These are phyloP conservation scores for Peronosclerospora sorghi DNA, from an alignment of 352 stramenopile species.

Conservation along the genomic window DNA sequence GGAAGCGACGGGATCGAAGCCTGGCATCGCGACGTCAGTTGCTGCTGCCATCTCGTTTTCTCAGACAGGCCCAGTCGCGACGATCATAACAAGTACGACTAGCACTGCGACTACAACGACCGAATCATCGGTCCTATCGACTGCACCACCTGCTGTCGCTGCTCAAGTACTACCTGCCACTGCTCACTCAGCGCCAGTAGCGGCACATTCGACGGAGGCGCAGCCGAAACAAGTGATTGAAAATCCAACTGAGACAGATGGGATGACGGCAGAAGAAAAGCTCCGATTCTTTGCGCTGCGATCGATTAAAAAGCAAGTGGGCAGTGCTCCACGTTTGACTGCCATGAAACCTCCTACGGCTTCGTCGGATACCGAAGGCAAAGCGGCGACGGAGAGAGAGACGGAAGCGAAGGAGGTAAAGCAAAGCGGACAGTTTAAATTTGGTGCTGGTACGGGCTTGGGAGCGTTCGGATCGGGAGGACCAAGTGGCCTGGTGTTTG, in stretches of 20 bases:
- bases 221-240: slow-evolving; percentile 7
- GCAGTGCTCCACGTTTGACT: slow-evolving; percentile 12
- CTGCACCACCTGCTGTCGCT: slow-evolving; percentile 9
- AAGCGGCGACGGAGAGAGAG: slow-evolving; percentile 11
- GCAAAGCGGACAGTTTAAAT: slow-evolving; percentile 24
- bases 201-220: slow-evolving; percentile 5
- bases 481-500: slow-evolving; percentile 55
- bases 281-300: slow-evolving; percentile 50
- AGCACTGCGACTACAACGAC: slow-evolving; percentile 2
- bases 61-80: slow-evolving; percentile 6
- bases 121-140: slow-evolving; percentile 2
- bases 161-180: slow-evolving; percentile 6
- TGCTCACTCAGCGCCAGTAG: not conserved
- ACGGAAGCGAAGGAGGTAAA: slow-evolving; percentile 1
- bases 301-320: slow-evolving; percentile 59
- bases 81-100: too few relatives aligned
- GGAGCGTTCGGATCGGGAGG: slow-evolving; percentile 39
- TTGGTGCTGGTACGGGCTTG: slow-evolving; percentile 23
- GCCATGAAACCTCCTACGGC: slow-evolving; percentile 9
- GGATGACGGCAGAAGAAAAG: slow-evolving; percentile 46
- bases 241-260: slow-evolving; percentile 5
- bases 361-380: slow-evolving; percentile 9
- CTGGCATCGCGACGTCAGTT: too few relatives aligned
- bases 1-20: slow-evolving; percentile 10
- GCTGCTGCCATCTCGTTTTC: slow-evolving; percentile 3